Conservation (phyloP, 2,329 filamentous ascomycete species). For the Fusarium nanum region DNA sequence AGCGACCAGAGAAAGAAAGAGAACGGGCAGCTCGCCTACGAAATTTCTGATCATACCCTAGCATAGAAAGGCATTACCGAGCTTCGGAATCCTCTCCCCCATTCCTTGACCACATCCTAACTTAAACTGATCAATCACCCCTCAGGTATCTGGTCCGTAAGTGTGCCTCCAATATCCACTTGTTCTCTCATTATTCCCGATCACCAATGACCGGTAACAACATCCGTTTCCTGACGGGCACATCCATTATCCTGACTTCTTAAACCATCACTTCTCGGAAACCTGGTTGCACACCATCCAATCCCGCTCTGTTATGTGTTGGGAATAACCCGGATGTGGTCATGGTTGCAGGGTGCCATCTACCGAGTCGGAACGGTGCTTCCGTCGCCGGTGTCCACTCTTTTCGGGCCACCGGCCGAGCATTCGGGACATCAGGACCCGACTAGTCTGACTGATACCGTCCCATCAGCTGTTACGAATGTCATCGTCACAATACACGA, state of each 20-base stretch:
- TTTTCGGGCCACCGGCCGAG: slow-evolving; percentile 15
- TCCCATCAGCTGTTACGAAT: neutral
- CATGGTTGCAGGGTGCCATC: slow-evolving; percentile 2
- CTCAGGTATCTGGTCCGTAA: neutral
- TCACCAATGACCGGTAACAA: neutral
- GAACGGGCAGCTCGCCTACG: neutral
- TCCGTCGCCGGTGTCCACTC: slow-evolving; percentile 33
- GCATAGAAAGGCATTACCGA: slow-evolving; percentile 1
- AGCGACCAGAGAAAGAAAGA: neutral
- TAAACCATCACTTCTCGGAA: neutral
- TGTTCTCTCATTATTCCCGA: slow-evolving; percentile 1
- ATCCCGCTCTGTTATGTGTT: neutral
- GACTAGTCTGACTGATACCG: neutral
- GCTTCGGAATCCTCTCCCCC: slow-evolving; percentile 5
- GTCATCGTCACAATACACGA: neutral
- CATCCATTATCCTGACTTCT: neutral
- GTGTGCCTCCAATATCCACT: slow-evolving; percentile 18
- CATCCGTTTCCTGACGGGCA: slow-evolving; percentile 3
- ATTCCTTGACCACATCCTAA: slow-evolving; percentile 3
- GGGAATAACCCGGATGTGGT: neutral
- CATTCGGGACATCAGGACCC: slow-evolving; percentile 1
- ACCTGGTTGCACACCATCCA: neutral
- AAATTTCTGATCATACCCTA: slow-evolving; percentile 5
- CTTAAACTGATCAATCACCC: slow-evolving; percentile 23
- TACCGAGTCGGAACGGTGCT: slow-evolving; percentile 30